Evolutionary conservation across 1,139 yeast species (phyloP).

Genomic region (Debaryomyces sp.): DNA sequence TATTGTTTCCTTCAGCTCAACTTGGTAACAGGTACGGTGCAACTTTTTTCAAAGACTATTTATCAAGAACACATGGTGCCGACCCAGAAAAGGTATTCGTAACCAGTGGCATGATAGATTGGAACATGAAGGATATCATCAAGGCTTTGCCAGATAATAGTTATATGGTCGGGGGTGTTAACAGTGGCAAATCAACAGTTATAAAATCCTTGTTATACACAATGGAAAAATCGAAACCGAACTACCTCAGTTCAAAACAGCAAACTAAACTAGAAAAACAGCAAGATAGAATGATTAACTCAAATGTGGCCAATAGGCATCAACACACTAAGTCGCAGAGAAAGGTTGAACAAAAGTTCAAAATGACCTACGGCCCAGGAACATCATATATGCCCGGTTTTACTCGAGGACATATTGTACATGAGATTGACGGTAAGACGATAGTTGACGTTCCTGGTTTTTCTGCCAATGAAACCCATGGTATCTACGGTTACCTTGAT

Average conservation of each 20-base stretch:
- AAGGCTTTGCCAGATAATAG: conserved; percentile 42
- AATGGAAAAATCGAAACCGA: conserved; percentile 17
- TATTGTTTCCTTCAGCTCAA: conserved; percentile 41
- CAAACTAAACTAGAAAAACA: conserved; percentile 18
- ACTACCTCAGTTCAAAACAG: conserved; percentile 14
- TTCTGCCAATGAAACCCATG: conserved; percentile 25
- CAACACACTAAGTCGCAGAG: conserved; percentile 9
- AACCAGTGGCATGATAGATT: conserved; percentile 51
- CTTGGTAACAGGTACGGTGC: conserved; percentile 39
- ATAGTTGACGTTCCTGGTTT: conserved; percentile 64
- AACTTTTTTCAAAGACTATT: conserved; percentile 47
- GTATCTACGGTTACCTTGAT: conserved; percentile 32
- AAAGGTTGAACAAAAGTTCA: conserved; percentile 19
- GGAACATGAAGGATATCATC: conserved; percentile 50
- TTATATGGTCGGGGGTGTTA: conserved; percentile 71
- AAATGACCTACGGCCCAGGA: conserved; percentile 43
- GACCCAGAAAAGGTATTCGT: conserved; percentile 49
- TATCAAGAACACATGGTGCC: conserved; percentile 42
- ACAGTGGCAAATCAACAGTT: conserved; percentile 76
- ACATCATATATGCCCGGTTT: conserved; percentile 58
- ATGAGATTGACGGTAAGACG: conserved; percentile 30
- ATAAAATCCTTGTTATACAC: conserved; percentile 49
- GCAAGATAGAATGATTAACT: conserved; percentile 19
- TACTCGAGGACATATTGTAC: conserved; percentile 50
- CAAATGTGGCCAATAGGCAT: conserved; percentile 10